Evolutionary conservation across 805 yeast genomes (phyloP).

Genomic region (Metschnikowia anglica): DNA sequence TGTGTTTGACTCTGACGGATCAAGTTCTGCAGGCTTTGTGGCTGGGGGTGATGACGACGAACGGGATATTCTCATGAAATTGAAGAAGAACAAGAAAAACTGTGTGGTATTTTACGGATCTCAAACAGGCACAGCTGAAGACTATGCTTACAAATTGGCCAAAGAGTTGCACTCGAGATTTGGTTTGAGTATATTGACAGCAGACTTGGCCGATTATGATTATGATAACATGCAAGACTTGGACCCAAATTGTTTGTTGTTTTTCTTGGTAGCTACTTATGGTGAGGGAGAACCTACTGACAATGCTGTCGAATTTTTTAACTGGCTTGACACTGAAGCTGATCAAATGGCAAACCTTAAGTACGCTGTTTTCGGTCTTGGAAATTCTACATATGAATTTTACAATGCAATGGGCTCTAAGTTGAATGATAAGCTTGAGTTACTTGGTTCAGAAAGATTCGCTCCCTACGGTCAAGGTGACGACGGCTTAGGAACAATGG

Average conservation of each 20-base stretch:
- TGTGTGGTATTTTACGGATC: slow-evolving; percentile 86
- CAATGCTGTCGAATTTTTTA: slow-evolving; percentile 79
- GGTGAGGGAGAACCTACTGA: slow-evolving; percentile 99
- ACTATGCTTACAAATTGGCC: slow-evolving; percentile 85
- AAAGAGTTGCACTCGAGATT: slow-evolving; percentile 83
- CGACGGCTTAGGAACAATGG: slow-evolving; percentile 92
- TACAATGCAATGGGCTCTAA: slow-evolving; percentile 80
- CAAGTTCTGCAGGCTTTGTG: slow-evolving; percentile 32
- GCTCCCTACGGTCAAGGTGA: slow-evolving; percentile 90
- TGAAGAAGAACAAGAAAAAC: slow-evolving; percentile 65
- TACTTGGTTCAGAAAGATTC: slow-evolving; percentile 69
- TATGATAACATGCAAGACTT: slow-evolving; percentile 71
- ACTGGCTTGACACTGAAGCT: slow-evolving; percentile 56
- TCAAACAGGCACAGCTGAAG: slow-evolving; percentile 99
- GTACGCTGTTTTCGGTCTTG: slow-evolving; percentile 84
- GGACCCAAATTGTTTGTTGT: slow-evolving; percentile 51
- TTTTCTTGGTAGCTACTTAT: slow-evolving; percentile 83
- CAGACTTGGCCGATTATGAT: slow-evolving; percentile 87
- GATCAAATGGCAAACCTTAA: slow-evolving; percentile 56
- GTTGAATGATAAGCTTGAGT: slow-evolving; percentile 48
- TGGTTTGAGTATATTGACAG: slow-evolving; percentile 78
- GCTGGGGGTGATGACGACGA: slow-evolving; percentile 31
- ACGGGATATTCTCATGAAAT: slow-evolving; percentile 58
- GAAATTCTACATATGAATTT: slow-evolving; percentile 92
- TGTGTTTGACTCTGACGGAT: slow-evolving; percentile 39